phyloP scores from a whole-genome alignment of 768 basidiomycete species.

The Tylopilus sp. region DNA sequence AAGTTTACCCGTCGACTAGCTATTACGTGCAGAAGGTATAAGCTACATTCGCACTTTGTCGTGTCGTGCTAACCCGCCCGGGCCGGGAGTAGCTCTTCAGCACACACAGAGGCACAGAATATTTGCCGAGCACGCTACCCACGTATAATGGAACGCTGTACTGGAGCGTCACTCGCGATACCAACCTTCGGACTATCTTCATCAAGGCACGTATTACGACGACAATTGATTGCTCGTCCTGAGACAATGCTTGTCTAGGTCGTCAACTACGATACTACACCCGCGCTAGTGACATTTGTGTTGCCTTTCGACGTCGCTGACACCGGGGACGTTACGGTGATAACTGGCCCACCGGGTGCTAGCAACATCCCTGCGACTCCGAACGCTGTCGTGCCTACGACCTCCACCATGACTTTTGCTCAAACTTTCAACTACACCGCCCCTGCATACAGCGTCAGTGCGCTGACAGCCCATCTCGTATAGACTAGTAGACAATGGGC shows the following conservation, averaged over 20 bases:
- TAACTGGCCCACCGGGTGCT: slow-evolving; percentile 46
- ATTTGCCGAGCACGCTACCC: slow-evolving; percentile 62
- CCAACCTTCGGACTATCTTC: slow-evolving; percentile 35
- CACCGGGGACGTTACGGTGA: slow-evolving; percentile 44
- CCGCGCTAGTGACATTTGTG: slow-evolving; percentile 46
- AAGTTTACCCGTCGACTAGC: slow-evolving; percentile 55
- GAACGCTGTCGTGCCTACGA: slow-evolving; percentile 44
- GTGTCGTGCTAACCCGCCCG: slow-evolving; percentile 2
- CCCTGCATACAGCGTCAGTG: slow-evolving; percentile 44
- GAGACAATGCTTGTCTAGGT: slow-evolving; percentile 36
- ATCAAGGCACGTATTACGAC: slow-evolving; percentile 48
- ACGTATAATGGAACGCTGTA: slow-evolving; percentile 44
- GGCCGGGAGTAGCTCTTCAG: slow-evolving; percentile 54
- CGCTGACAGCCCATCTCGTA: slow-evolving; percentile 21
- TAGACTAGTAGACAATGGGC: neutral
- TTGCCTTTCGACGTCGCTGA: slow-evolving; percentile 51
- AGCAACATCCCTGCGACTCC: slow-evolving; percentile 57
- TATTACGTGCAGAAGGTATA: slow-evolving; percentile 60
- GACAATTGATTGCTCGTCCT: neutral
- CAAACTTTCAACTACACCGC: slow-evolving; percentile 54
- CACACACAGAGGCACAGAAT: slow-evolving; percentile 56
- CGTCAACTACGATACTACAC: slow-evolving; percentile 45
- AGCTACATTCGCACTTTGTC: neutral
- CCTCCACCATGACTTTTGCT: slow-evolving; percentile 43
- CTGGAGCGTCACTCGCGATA: slow-evolving; percentile 54